Percentiles rank a stretch among this genome's conserved stretches.
phyloP scores from a whole-genome alignment of 2,329 filamentous ascomycete genomes.

The Cucurbitaria berberidis region DNA sequence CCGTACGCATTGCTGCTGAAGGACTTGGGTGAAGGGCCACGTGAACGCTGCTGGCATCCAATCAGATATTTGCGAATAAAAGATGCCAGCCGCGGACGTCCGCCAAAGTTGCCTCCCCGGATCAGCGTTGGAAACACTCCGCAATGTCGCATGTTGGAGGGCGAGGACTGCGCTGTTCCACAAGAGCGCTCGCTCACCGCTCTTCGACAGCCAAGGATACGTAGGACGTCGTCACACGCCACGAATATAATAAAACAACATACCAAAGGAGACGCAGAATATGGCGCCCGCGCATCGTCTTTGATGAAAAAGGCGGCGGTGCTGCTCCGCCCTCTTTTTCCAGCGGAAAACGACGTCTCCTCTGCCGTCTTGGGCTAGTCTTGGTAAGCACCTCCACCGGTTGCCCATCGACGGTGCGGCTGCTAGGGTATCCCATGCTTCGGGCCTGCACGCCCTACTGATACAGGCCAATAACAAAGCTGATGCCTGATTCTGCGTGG shows the following conservation, averaged over 20 bases:
- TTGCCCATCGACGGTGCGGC: conserved; percentile 25
- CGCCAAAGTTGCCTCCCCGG: conserved; percentile 14
- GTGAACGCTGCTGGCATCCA: background rate
- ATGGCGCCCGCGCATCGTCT: conserved; percentile 2
- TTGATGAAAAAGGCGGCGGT: conserved; percentile 32
- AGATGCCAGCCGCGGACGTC: conserved; percentile 2
- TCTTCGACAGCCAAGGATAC: conserved; percentile 1
- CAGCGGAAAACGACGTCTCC: conserved; percentile 25
- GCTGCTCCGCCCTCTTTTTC: conserved; percentile 36
- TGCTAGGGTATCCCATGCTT: conserved; percentile 28
- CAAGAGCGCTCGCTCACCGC: conserved; percentile 18
- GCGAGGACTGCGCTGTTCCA: conserved; percentile 13
- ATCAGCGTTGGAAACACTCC: conserved; percentile 7
- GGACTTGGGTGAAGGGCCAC: background rate
- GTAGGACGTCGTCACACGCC: background rate
- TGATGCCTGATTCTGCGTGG: conserved; percentile 23
- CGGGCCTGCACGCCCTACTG: conserved; percentile 38
- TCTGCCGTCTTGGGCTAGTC: conserved; percentile 29
- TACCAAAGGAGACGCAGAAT: background rate
- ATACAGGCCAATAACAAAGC: conserved; percentile 10
- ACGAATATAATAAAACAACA: background rate
- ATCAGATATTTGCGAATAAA: background rate
- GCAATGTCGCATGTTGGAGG: conserved; percentile 4
- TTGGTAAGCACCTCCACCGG: conserved; percentile 36
- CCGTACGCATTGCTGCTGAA: background rate